Base-by-base conservation (phyloP, 2,329 filamentous ascomycete genomes). In the Exophiala bonariae region DNA sequence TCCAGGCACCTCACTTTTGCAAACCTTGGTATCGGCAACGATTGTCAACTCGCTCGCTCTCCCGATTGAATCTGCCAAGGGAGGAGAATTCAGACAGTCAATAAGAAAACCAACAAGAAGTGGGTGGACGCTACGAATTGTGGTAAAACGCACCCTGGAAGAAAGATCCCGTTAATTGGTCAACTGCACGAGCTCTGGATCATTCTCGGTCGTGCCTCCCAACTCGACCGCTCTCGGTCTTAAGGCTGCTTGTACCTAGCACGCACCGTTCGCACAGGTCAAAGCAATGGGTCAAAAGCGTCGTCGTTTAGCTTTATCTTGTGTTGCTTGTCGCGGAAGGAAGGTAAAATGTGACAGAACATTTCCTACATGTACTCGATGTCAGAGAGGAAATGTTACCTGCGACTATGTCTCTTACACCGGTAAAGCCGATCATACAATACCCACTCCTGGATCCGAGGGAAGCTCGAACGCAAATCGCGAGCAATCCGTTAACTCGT, bases 311-410 rank as follows among this genome's bases (percentile, higher is more conserved):
- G 57, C 57, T 19, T 41, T 59, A 20, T 57, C 53, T 17, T 59
- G 57, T 34, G 57, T 59, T 18, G 55, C 55, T 22, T 59, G 57
- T 33, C 47, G 57, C 23, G 41, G 47, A 8, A 38, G 58, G 8
- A 60, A 60, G 35, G 57, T 60, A 20, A 59, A 57, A 38, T 60
- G 58, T 35, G 58, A 59, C 26, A 47, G 58, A n/a, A 57, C 53
- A 9, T 52, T 47, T 36, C 58, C 58, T 3, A 50, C 53, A 9
- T 60, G 58, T 41, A 47, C 54, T 32, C 55, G 58, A 5, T 60
- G 58, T 49, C 51, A 55, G 38, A 60, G 56, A 49, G 52, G 53
- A 19, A 50, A 46, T 9, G 44, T 54, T 42, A 49, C 41, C 34
- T 60, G 58, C 41, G 47, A 55, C 42, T 60, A 60, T 48, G 57